Evolutionary conservation across 768 basidiomycete genomes (phyloP).

Genomic region (Phlebiopsis gigantea): DNA sequence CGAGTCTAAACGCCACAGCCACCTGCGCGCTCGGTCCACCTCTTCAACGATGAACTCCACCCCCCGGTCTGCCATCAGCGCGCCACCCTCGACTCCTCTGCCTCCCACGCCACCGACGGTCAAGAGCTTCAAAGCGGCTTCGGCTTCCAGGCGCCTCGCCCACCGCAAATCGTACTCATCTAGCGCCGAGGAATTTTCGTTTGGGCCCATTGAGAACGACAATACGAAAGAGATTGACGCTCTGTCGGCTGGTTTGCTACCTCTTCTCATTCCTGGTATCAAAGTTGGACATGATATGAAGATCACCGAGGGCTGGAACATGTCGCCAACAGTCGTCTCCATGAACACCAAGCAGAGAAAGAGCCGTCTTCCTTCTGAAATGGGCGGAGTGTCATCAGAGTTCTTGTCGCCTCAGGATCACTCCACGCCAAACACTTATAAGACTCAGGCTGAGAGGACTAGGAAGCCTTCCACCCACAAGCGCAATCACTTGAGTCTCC

Average conservation of each 20-base stretch:
- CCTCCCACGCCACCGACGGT: constrained; percentile 74
- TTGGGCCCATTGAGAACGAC: constrained; percentile 46
- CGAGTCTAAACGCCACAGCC: constrained; percentile 25
- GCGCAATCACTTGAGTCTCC: constrained; percentile 60
- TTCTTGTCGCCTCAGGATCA: constrained; percentile 55
- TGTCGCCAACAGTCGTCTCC: constrained; percentile 13
- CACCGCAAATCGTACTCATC: constrained; percentile 51
- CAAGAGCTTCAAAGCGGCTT: constrained; percentile 42
- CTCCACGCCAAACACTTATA: constrained; percentile 50
- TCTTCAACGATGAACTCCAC: constrained; percentile 41
- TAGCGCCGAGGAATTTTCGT: constrained; percentile 59
- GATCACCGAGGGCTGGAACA: constrained; percentile 33
- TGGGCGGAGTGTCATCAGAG: constrained; percentile 30
- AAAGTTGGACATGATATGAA: constrained; percentile 52
- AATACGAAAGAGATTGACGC: constrained; percentile 63
- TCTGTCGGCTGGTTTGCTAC: constrained; percentile 63
- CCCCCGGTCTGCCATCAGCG: constrained; percentile 36
- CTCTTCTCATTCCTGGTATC: constrained; percentile 62
- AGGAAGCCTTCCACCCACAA: constrained; percentile 51
- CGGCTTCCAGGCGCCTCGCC: constrained; percentile 31
- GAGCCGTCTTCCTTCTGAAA: constrained; percentile 21
- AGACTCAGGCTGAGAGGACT: constrained; percentile 19
- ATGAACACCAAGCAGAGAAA: neutral
- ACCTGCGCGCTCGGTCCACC: constrained; percentile 59
- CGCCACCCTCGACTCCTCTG: constrained; percentile 63